Evolutionary conservation across 768 basidiomycete species (phyloP).

Genomic region (Psilocybe sp.): DNA sequence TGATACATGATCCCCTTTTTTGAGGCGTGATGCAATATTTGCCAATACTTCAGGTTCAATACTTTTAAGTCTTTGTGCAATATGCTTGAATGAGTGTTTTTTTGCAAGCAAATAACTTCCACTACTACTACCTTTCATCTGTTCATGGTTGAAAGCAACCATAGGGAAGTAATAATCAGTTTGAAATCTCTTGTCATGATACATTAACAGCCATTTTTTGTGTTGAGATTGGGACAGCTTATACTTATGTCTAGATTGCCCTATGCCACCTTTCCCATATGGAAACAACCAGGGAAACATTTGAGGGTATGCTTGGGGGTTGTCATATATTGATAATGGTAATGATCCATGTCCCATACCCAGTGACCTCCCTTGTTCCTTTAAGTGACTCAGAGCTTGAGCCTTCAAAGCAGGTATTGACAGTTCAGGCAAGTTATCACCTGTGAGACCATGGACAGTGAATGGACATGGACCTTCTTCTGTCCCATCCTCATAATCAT

Average conservation of each 20-base stretch:
- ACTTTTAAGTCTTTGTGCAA: slow-evolving; percentile 17
- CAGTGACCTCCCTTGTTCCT: slow-evolving; percentile 22
- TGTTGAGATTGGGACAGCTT: slow-evolving; percentile 20
- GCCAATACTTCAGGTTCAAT: slow-evolving; percentile 21
- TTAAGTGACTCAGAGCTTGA: slow-evolving; percentile 24
- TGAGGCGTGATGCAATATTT: slow-evolving; percentile 13
- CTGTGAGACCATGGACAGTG: slow-evolving; percentile 34
- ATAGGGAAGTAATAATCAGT: slow-evolving; percentile 32
- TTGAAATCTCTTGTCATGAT: slow-evolving; percentile 39
- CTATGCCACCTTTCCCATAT: slow-evolving; percentile 36
- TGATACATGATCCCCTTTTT: slow-evolving; percentile 16
- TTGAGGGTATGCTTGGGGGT: too few species aligned
- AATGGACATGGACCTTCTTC: slow-evolving; percentile 31
- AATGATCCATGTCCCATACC: slow-evolving; percentile 23
- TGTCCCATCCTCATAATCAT: slow-evolving; percentile 25
- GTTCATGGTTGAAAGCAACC: slow-evolving; percentile 36
- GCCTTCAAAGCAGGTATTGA: slow-evolving; percentile 14
- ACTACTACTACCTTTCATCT: slow-evolving; percentile 25
- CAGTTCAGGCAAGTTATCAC: slow-evolving; percentile 18
- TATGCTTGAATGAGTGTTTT: slow-evolving; percentile 20
- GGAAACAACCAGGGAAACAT: slow-evolving; percentile 34
- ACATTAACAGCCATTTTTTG: slow-evolving; percentile 29
- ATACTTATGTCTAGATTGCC: slow-evolving; percentile 7
- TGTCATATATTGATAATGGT: slow-evolving; percentile 25
- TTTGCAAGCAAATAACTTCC: slow-evolving; percentile 26